Evolutionary conservation across 129 eudicot species (phyloP).

Genomic region (Silybum marianum): DNA sequence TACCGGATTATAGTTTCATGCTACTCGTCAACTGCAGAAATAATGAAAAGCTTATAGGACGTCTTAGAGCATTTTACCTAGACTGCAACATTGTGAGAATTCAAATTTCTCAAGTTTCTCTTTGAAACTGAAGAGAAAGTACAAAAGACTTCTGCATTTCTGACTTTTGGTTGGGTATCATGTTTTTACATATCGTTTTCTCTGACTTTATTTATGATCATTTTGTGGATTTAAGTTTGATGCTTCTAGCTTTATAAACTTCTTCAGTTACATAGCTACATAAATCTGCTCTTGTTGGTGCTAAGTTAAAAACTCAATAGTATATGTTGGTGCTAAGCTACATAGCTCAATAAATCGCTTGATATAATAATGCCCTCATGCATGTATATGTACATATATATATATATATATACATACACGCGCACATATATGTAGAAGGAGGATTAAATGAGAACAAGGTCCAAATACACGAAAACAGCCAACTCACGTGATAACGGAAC

Average conservation of each 20-base stretch:
- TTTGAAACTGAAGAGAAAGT: constrained; percentile 70
- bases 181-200: neutral
- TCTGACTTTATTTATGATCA: neutral
- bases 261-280: neutral
- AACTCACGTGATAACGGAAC: too few species aligned
- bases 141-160: constrained; percentile 57
- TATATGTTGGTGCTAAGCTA: too few species aligned
- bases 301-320: too few species aligned
- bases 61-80: neutral
- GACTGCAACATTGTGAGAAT: too few species aligned
- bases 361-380: too few species aligned
- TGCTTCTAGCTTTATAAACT: neutral
- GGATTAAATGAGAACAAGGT: too few species aligned
- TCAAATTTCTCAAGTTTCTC: too few species aligned
- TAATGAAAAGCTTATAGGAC: neutral
- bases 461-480: too few species aligned
- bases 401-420: too few species aligned
- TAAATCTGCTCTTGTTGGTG: neutral
- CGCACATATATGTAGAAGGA: too few species aligned
- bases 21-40: neutral
- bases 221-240: constrained; percentile 1
- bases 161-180: constrained; percentile 72
- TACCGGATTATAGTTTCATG: neutral
- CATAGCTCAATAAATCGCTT: too few species aligned
- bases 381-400: too few species aligned